These are phyloP conservation scores for Ambrosiella cleistominuta DNA, from an alignment of 2,329 filamentous ascomycete species.

Conservation along the genomic window DNA sequence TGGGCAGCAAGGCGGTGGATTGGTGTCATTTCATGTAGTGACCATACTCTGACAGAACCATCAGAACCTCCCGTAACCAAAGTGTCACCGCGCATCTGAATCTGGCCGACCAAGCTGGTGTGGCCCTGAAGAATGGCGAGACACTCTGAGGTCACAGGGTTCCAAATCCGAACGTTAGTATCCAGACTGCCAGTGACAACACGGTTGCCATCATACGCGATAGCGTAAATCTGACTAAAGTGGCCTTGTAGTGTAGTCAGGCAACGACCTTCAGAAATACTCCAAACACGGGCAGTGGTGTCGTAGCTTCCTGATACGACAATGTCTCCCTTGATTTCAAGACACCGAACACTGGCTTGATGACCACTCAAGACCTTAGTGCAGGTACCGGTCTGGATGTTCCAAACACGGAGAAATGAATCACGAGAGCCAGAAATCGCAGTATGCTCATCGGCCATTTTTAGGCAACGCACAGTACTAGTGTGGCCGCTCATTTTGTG, in stretches of 20 bases:
- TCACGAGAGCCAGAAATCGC: constrained; percentile 94
- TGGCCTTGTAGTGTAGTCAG: constrained; percentile 79
- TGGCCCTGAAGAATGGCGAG: constrained; percentile 89
- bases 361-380: constrained; percentile 85
- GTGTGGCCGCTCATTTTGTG: constrained; percentile 83
- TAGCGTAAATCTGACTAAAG: constrained; percentile 97
- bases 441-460: constrained; percentile 88
- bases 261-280: constrained; percentile 86
- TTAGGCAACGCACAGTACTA: constrained; percentile 87
- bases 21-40: constrained; percentile 70
- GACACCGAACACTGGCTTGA: constrained; percentile 83
- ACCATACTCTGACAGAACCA: constrained; percentile 93
- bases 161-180: constrained; percentile 94
- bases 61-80: constrained; percentile 93
- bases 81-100: constrained; percentile 89
- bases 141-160: constrained; percentile 75
- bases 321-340: constrained; percentile 90
- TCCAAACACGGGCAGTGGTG: constrained; percentile 93
- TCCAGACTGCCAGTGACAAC: constrained; percentile 93
- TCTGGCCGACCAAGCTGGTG: constrained; percentile 86
- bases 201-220: constrained; percentile 85
- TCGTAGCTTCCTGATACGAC: constrained; percentile 98
- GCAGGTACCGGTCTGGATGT: constrained; percentile 74
- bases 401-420: constrained; percentile 88
- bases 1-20: constrained; percentile 92